Evolutionary conservation across 2,329 filamentous ascomycete genomes (phyloP).

Genomic region (Apiospora malaysiana): DNA sequence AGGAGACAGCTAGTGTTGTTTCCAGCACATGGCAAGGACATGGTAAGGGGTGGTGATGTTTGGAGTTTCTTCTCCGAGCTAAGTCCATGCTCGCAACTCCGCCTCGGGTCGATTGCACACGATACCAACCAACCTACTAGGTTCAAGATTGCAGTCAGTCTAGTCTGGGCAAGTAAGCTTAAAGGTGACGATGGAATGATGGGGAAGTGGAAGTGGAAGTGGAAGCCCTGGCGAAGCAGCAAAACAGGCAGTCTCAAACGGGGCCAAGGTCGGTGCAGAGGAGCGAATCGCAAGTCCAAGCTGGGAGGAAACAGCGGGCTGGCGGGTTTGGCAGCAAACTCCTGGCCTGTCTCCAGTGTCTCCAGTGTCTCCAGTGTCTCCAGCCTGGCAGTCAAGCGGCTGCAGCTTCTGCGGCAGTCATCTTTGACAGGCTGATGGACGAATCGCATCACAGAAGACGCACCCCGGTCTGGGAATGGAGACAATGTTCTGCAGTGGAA

Average conservation of each 20-base stretch:
- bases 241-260: conserved; percentile 11
- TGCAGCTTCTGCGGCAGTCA: neutral
- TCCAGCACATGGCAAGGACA: neutral
- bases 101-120: neutral
- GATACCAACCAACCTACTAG: too few relatives aligned
- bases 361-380: too few relatives aligned
- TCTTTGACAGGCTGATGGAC: conserved; percentile 15
- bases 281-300: conserved; percentile 10
- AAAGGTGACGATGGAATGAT: neutral
- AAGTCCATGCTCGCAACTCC: neutral
- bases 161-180: neutral
- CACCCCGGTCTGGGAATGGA: neutral
- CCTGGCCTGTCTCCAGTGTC: too few relatives aligned
- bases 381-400: neutral
- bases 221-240: neutral
- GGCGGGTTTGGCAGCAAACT: neutral
- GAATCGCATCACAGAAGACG: conserved; percentile 20
- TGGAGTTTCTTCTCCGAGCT: neutral
- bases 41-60: neutral
- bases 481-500: conserved; percentile 12
- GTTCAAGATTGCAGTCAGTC: neutral
- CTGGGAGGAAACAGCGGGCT: neutral
- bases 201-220: neutral
- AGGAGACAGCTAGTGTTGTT: conserved; percentile 2
- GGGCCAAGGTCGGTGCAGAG: neutral